Base-by-base conservation (phyloP, 805 yeast genomes). In the Spathaspora boniae region DNA sequence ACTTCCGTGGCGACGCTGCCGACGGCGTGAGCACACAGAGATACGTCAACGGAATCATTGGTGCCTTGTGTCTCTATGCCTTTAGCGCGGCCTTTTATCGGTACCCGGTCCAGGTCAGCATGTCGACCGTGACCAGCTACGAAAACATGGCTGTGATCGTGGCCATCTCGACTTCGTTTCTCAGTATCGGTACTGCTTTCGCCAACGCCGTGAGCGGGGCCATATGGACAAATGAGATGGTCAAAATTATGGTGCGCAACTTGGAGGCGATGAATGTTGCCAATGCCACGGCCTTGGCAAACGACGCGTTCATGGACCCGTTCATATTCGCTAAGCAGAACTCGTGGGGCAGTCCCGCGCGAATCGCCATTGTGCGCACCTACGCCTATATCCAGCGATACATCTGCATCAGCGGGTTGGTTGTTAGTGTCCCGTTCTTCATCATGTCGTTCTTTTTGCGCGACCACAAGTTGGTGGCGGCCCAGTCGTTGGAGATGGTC, bases 81-180 rank as follows among this genome's bases (percentile, higher is more conserved):
- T 71, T 82, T 37, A 87, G 86, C 45, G 85, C 85, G 25, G 86
- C 86, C 16, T 73, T 81, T 55, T 78, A 80, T 65, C 78, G 82
- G 11, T 79, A 78, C 47, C 69, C 82, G 3, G 67, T 78, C 8
- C 83, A 78, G 50, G 77, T 76, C 4, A 70, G 83, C 28, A 70
- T 78, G 42, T 78, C 76, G 48, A 65, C 86, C 0, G 65, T 74
- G 37, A 71, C 77, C 25, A 70, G 65, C 44, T 87, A 80, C 57
- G 80, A 76, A 48, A 68, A 74, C 56, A 72, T 80, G 78, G 84
- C 83, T 9, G 70, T 74, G 31, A 69, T 75, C 21, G 70, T 80
- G 30, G 69, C 85, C 2, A 54, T 79, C 27, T 77, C 73, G 58
- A 62, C 76, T 46, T 67, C 86, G 3, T 53, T 71, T 17, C 79